Evolutionary conservation across 2,329 filamentous ascomycete genomes (phyloP), one percentile per base, ranked within the genome.

Genomic region (Phoma herbarum): DNA sequence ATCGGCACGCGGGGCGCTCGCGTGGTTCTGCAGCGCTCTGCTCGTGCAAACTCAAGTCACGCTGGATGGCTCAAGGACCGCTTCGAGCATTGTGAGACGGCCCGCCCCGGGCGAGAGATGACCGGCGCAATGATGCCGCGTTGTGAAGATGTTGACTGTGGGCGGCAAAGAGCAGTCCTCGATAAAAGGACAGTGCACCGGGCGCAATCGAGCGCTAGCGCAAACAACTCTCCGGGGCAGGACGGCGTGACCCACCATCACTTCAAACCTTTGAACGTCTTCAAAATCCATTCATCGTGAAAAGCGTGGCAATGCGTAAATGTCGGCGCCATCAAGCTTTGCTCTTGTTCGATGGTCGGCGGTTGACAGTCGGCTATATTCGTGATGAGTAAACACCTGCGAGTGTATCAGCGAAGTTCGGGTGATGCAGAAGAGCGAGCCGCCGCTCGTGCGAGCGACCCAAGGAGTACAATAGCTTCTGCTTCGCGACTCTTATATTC

Each of bases 1-100:
- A 10, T 25, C 28, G 44, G 55, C 55, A 58, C 55, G 55, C 28
- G 55, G 35, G 23, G n/a, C 43, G 29, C 23, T 47, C 55, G 55
- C 55, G 44, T 58, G 55, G 49, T 12, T 37, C 10, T 29, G 20
- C 23, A 44, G 12, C 42, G 20, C 22, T 46, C 26, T 45, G 33
- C 48, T 47, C 20, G 26, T 43, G 48, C 43, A n/a, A 33, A 10
- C 2, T 18, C 20, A 20, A 20, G 42, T 52, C 54, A 52, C 29
- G 43, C 23, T 45, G 35, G 3, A 9, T 33, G 7, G 18, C 20
- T 25, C n/a, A 4, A n/a, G 11, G 29, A 42, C 35, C 35, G 20
- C 33, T 20, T 7, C 8, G 6, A 46, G 44, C 23, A 31, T 33
- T 45, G 31, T 31, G 11, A 35, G 42, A 51, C 2, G 11, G 5